phyloP scores from a whole-genome alignment of 495 filamentous ascomycete genomes.

The Neurospora sp. region DNA sequence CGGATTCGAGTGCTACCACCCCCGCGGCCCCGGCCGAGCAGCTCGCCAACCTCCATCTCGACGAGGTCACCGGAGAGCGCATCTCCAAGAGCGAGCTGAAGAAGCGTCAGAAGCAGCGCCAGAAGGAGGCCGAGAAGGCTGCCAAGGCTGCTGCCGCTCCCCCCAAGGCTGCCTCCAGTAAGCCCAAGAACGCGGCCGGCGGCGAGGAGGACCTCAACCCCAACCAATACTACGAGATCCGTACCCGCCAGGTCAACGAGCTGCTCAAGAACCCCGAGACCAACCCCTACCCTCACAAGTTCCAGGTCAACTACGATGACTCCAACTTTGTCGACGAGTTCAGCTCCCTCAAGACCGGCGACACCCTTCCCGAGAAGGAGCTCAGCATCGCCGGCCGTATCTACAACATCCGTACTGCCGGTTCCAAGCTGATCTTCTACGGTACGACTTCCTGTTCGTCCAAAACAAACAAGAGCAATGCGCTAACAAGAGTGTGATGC shows the following conservation, averaged over 20 bases:
- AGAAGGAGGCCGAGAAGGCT: constrained; percentile 77
- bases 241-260: constrained; percentile 74
- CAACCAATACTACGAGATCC: constrained; percentile 96
- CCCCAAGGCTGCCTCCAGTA: constrained; percentile 50
- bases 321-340: constrained; percentile 67
- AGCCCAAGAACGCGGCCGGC: constrained; percentile 50
- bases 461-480: not conserved
- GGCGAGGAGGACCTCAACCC: constrained; percentile 57
- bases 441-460: constrained; percentile 7
- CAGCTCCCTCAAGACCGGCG: constrained; percentile 71
- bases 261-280: constrained; percentile 69
- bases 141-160: constrained; percentile 71
- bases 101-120: constrained; percentile 87
- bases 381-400: constrained; percentile 76
- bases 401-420: constrained; percentile 75
- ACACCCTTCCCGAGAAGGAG: constrained; percentile 59
- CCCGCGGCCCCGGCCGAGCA: constrained; percentile 41
- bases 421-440: constrained; percentile 86
- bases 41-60: constrained; percentile 65
- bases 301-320: constrained; percentile 72
- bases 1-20: constrained; percentile 27
- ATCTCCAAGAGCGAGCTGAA: constrained; percentile 86
- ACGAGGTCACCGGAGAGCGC: constrained; percentile 78
- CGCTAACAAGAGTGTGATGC: not conserved
- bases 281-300: constrained; percentile 97